phyloP scores from a whole-genome alignment of 2,329 filamentous ascomycete genomes.

The Phaeoacremonium minimum region DNA sequence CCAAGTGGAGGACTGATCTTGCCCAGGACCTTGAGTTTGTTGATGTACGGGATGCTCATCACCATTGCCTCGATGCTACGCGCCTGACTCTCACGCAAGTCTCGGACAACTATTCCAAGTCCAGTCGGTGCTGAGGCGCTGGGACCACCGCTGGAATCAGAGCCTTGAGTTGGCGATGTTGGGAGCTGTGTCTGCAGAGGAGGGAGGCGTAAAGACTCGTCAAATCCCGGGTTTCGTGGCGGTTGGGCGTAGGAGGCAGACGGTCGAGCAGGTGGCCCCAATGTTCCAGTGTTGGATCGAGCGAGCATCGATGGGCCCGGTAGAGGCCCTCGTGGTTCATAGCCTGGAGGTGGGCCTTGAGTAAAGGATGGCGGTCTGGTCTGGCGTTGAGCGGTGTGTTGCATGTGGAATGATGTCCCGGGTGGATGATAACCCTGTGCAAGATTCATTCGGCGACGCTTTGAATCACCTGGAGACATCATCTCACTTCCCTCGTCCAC shows the following conservation, averaged over 20 bases:
- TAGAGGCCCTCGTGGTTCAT: constrained; percentile 4
- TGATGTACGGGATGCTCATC: constrained; percentile 68
- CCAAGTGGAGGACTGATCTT: constrained; percentile 69
- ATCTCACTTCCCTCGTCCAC: constrained; percentile 28
- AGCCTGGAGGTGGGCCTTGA: background rate
- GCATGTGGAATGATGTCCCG: background rate
- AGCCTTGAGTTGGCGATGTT: constrained; percentile 15
- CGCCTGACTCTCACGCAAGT: constrained; percentile 24
- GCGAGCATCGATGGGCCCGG: constrained; percentile 8
- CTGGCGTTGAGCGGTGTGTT: background rate
- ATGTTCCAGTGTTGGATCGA: constrained; percentile 19
- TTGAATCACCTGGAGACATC: constrained; percentile 27
- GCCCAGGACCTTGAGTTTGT: constrained; percentile 72
- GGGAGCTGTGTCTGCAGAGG: constrained; percentile 43
- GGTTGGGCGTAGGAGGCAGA: constrained; percentile 24
- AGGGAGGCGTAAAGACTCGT: constrained; percentile 49
- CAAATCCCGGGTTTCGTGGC: constrained; percentile 42
- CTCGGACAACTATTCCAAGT: constrained; percentile 5
- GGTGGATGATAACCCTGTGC: background rate
- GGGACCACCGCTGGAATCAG: constrained; percentile 18
- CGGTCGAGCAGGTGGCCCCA: constrained; percentile 53
- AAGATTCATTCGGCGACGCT: constrained; percentile 24
- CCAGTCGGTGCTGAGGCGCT: constrained; percentile 6
- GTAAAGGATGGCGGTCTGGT: background rate
- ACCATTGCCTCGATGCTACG: constrained; percentile 62